A percentile compares a stretch with the other conserved stretches of the same genome.
phyloP scores from a whole-genome alignment of 2,329 filamentous ascomycete species.

The Ophiostoma tasmaniense region DNA sequence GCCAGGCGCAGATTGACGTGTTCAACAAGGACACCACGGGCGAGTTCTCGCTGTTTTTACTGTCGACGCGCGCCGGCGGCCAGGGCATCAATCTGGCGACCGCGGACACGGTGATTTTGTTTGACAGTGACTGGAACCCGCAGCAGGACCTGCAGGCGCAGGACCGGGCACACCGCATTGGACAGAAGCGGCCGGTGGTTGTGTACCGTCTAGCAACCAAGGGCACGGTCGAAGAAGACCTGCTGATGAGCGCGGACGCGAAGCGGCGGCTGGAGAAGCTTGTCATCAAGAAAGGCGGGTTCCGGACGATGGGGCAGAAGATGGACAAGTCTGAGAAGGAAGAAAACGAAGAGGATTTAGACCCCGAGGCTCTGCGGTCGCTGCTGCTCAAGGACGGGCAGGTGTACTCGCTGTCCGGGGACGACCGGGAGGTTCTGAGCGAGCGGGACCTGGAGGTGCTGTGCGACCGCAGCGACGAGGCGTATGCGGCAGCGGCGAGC shows the following conservation, averaged over 20 bases:
- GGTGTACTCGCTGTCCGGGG: conserved; percentile 50
- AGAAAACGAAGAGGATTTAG: conserved; percentile 40
- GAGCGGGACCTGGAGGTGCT: conserved; percentile 69
- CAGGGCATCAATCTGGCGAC: conserved; percentile 91
- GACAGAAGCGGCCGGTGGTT: conserved; percentile 83
- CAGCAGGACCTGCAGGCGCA: conserved; percentile 96
- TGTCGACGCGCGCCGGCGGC: conserved; percentile 85
- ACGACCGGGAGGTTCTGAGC: conserved; percentile 55
- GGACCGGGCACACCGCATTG: conserved; percentile 89
- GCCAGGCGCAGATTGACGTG: conserved; percentile 60
- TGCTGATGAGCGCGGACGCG: conserved; percentile 79
- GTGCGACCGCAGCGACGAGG: conserved; percentile 62
- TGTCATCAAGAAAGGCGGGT: conserved; percentile 88
- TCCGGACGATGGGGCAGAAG: conserved; percentile 60
- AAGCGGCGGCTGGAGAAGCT: conserved; percentile 90
- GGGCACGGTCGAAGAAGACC: conserved; percentile 80
- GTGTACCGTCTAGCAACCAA: conserved; percentile 91
- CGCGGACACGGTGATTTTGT: conserved; percentile 87
- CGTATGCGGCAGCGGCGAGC: conserved; percentile 63
- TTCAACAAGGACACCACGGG: conserved; percentile 59
- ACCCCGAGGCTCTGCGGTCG: conserved; percentile 52
- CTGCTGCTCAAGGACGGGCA: conserved; percentile 65
- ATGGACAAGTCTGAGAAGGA: conserved; percentile 33
- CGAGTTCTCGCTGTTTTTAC: conserved; percentile 66
- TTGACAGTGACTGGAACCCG: conserved; percentile 86